Evolutionary conservation across 768 basidiomycete species (phyloP), one percentile per base, ranked within the genome.

Genomic region (Amanita polypyramis): DNA sequence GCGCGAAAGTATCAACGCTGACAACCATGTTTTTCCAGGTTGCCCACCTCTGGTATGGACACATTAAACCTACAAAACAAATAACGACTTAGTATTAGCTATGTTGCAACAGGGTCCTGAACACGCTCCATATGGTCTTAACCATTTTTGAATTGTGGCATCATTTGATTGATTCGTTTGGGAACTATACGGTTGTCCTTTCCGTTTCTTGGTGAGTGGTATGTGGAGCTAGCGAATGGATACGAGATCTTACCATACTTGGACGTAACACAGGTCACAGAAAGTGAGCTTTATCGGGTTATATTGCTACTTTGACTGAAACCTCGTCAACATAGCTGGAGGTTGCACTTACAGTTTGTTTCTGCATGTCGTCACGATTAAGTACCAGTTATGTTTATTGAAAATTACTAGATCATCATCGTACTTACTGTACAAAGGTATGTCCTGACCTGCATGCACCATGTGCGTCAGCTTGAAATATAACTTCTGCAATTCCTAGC

Each of bases 91-190:
- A 27, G 7, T n/a, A 27, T 3, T 27, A 27, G 25, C 25, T 27
- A 3, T 17, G 4, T 17, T 4, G n/a, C n/a, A 3, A 23, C 30
- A 45, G 44, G 32, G 8, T 45, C 17, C n/a, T 45, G 34, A 32
- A 45, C 21, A 32, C 44, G 29, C 10, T 45, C 4, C 44, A 45
- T 15, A 45, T 45, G 44, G 30, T 17, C 2, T 5, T 35, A 10
- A 45, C 32, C 32, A 35, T 35, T 10, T 5, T 7, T 19, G 20
- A 19, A 35, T 4, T 45, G 19, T 45, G 33, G 30, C 10, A 17
- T 20, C 34, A 45, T 14, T 15, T 45, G 4, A 45, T 45, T 17
- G 43, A 34, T 5, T 45, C 43, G 5, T 45, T 45, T 34, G 43
- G 43, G 17, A 45, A 45, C 3, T 35, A 45, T 23, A n/a, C 33